Evolutionary conservation across 139 green algal species (phyloP).

Genomic region (Yamagishiella unicocca): DNA sequence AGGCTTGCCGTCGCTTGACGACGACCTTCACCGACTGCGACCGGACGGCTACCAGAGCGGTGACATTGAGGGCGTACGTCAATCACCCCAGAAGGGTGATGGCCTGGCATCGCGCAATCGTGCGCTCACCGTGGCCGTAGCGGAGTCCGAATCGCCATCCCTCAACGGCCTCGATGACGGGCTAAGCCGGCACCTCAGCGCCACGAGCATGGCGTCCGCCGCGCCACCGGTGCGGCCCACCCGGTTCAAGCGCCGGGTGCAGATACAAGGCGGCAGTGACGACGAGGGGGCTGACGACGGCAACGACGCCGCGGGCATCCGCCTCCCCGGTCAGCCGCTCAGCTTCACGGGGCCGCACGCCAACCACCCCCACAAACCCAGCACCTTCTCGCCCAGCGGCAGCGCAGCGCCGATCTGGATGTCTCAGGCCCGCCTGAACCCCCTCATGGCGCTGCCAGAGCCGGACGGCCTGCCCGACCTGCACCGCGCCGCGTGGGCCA

Average conservation of each 20-base stretch:
- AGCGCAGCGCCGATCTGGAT: background rate
- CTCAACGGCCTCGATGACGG: background rate
- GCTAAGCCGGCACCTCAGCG: background rate
- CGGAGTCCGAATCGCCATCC: background rate
- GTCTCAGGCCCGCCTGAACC: background rate
- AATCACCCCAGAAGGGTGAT: no score
- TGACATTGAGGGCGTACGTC: background rate
- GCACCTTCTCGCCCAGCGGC: background rate
- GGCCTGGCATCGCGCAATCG: no score
- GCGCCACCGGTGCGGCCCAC: background rate
- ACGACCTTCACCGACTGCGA: conserved; percentile 12
- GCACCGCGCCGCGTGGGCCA: conserved; percentile 10
- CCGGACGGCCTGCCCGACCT: conserved; percentile 14
- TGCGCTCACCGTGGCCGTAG: background rate
- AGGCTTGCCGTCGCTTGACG: background rate
- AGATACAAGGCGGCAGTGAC: background rate
- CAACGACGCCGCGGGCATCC: background rate
- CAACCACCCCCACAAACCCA: background rate
- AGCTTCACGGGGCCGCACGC: background rate
- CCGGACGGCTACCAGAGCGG: conserved; percentile 3
- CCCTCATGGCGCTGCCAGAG: background rate
- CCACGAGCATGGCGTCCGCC: background rate
- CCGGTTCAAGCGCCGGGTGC: background rate
- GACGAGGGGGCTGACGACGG: background rate
- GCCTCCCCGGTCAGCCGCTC: background rate